Percentiles rank a stretch among this genome's conserved stretches.
phyloP scores from a whole-genome alignment of 2,329 filamentous ascomycete species.

The Fusarium sp. region DNA sequence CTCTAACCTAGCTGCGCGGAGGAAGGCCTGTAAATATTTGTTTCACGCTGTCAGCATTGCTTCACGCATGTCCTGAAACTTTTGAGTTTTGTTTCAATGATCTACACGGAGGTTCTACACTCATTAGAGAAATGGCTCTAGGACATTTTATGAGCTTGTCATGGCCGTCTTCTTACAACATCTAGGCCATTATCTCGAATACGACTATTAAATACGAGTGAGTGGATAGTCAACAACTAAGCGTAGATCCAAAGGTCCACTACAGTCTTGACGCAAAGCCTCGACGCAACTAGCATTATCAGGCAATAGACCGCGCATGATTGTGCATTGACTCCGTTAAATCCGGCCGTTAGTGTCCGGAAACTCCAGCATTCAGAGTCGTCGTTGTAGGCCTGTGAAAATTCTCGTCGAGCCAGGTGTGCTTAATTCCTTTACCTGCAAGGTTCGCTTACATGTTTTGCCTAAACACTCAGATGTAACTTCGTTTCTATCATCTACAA shows the following conservation, averaged over 20 bases:
- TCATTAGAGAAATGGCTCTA: not conserved
- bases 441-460: not conserved
- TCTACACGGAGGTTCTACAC: not conserved
- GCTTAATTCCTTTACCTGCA: not conserved
- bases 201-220: not conserved
- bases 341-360: not conserved
- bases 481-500: not conserved
- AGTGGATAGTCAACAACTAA: not conserved
- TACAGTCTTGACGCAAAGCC: not conserved
- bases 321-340: not conserved
- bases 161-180: not conserved
- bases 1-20: not conserved
- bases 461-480: not conserved
- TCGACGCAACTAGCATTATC: not conserved
- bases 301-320: not conserved
- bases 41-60: not conserved
- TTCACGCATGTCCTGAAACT: not conserved
- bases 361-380: not conserved
- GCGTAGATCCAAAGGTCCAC: not conserved
- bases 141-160: accelerated
- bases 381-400: not conserved
- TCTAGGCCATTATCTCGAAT: not conserved
- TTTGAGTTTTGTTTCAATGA: not conserved
- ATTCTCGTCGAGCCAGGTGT: not conserved
- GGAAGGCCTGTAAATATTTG: not conserved